A percentile compares a stretch with the other conserved stretches of the same genome.
Evolutionary conservation across 495 filamentous ascomycete species (phyloP).

Genomic region (Chaetomidium leptoderma): DNA sequence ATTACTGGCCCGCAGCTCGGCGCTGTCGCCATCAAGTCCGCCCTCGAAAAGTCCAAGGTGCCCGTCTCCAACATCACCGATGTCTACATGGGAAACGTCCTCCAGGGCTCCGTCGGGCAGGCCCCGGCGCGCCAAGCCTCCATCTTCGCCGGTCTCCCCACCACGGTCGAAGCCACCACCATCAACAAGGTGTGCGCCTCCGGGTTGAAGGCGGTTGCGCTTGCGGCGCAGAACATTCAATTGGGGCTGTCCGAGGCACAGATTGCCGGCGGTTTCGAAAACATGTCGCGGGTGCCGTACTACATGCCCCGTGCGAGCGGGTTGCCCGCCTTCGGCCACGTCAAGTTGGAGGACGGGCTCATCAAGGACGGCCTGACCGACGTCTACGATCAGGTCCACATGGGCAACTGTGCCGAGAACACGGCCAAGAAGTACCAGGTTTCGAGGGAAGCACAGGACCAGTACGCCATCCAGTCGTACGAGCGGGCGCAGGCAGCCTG

Average conservation of each 20-base stretch:
- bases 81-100: slow-evolving; percentile 98
- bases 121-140: slow-evolving; percentile 86
- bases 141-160: slow-evolving; percentile 79
- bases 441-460: slow-evolving; percentile 78
- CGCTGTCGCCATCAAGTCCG: slow-evolving; percentile 82
- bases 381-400: slow-evolving; percentile 93
- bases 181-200: slow-evolving; percentile 98
- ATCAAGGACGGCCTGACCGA: slow-evolving; percentile 96
- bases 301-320: slow-evolving; percentile 74
- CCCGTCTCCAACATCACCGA: slow-evolving; percentile 73
- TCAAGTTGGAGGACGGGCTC: slow-evolving; percentile 83
- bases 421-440: slow-evolving; percentile 84
- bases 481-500: slow-evolving; percentile 87
- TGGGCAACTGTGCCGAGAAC: slow-evolving; percentile 96
- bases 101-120: slow-evolving; percentile 78
- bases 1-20: slow-evolving; percentile 83
- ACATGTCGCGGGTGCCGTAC: slow-evolving; percentile 91
- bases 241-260: slow-evolving; percentile 81
- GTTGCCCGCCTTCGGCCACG: slow-evolving; percentile 76
- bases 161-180: slow-evolving; percentile 75
- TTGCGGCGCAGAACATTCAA: slow-evolving; percentile 92
- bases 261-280: slow-evolving; percentile 94
- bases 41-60: slow-evolving; percentile 74
- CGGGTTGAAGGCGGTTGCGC: slow-evolving; percentile 81
- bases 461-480: slow-evolving; percentile 84